A percentile compares a stretch with the other conserved stretches of the same genome.
These are phyloP conservation scores for Zygosaccharomyces bisporus DNA, from an alignment of 805 yeast species.

Conservation along the genomic window DNA sequence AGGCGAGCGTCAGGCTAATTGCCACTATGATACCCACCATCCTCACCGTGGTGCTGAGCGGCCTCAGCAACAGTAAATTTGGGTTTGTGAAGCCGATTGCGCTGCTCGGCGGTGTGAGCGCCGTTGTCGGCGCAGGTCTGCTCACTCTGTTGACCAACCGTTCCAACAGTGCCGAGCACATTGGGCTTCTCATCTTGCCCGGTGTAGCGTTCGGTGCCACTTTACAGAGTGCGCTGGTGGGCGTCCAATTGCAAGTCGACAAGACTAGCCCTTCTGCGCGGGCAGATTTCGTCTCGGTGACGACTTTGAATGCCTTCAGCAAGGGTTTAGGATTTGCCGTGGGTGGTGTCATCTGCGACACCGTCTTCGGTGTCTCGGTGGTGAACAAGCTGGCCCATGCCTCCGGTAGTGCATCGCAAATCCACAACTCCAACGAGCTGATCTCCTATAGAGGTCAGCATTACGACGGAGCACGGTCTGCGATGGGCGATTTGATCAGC, in stretches of 20 bases:
- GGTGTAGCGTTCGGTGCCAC: conserved; percentile 39
- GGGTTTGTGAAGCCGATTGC: conserved; percentile 38
- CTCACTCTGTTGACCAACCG: conserved; percentile 33
- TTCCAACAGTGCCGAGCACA: conserved; percentile 29
- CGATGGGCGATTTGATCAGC: conserved; percentile 17
- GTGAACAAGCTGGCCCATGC: conserved; percentile 14
- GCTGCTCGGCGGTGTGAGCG: conserved; percentile 31
- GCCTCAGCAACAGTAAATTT: conserved; percentile 34
- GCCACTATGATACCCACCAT: conserved; percentile 25
- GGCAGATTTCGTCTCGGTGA: conserved; percentile 25
- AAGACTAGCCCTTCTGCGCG: conserved; percentile 18
- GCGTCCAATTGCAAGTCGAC: conserved; percentile 31
- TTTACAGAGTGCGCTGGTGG: conserved; percentile 35
- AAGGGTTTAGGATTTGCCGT: conserved; percentile 26
- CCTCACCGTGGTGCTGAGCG: conserved; percentile 25
- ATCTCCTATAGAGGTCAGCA: conserved; percentile 20
- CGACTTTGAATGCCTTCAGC: conserved; percentile 26
- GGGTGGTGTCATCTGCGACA: conserved; percentile 27
- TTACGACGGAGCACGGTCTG: conserved; percentile 21
- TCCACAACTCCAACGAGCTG: conserved; percentile 19
- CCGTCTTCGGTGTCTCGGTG: conserved; percentile 24
- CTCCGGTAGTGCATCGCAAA: conserved; percentile 7
- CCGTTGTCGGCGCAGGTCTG: conserved; percentile 38
- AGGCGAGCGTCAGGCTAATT: conserved; percentile 26
- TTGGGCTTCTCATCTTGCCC: conserved; percentile 39